Conservation (phyloP, 352 stramenopile species). For the Aphanomyces stellatus region DNA sequence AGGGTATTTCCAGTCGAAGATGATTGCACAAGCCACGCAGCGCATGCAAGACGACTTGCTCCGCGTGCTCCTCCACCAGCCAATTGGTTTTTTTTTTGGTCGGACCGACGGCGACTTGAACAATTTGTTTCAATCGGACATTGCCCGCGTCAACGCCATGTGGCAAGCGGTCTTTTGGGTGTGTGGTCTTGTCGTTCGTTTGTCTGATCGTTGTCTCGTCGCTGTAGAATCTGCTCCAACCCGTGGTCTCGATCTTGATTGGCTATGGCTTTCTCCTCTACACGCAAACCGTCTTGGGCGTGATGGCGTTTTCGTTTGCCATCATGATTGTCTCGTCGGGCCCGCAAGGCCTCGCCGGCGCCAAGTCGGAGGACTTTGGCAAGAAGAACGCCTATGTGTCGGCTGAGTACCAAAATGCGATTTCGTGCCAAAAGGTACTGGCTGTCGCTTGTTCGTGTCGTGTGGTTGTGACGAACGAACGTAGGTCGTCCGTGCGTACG, state of each 20-base stretch:
- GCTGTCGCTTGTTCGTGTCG: no score
- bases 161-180: constrained; percentile 20
- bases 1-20: constrained; percentile 34
- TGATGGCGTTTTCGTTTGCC: constrained; percentile 15
- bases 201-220: no score
- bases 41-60: neutral
- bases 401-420: constrained; percentile 17
- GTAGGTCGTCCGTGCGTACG: constrained; percentile 13
- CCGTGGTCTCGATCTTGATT: constrained; percentile 5
- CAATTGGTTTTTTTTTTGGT: constrained; percentile 9
- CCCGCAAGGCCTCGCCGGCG: neutral
- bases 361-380: constrained; percentile 13
- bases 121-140: constrained; percentile 17
- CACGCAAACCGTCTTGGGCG: neutral
- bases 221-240: constrained; percentile 4
- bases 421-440: constrained; percentile 19
- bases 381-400: constrained; percentile 4
- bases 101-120: constrained; percentile 15
- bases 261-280: constrained; percentile 6
- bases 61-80: neutral
- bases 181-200: neutral
- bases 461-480: neutral
- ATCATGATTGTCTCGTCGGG: constrained; percentile 5
- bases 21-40: constrained; percentile 3
- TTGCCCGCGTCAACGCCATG: constrained; percentile 16